Evolutionary conservation across 345 rosid genomes (phyloP).

Genomic region (Gossypium sturtianum): DNA sequence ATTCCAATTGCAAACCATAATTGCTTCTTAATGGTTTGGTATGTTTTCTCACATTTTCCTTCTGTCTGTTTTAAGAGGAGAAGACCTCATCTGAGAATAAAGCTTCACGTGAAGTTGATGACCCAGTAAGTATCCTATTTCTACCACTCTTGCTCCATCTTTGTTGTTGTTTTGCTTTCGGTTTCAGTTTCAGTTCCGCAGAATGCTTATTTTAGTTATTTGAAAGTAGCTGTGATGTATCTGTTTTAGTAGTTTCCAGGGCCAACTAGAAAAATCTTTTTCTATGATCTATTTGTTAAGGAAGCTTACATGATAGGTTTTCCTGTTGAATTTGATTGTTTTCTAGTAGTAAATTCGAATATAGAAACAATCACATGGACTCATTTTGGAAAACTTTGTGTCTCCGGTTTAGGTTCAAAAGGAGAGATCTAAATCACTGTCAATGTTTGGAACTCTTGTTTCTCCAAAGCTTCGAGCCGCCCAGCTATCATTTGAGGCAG

Average conservation of each 20-base stretch:
- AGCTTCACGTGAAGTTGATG: constrained; percentile 28
- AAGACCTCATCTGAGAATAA: constrained; percentile 17
- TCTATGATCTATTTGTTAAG: not conserved
- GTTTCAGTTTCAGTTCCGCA: not conserved
- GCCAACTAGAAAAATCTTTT: not conserved
- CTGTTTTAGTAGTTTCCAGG: not conserved
- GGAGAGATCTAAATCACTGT: constrained; percentile 59
- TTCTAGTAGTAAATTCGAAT: not conserved
- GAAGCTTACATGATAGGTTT: not conserved
- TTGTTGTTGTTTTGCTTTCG: not conserved
- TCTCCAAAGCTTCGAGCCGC: constrained; percentile 84
- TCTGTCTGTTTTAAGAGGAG: constrained; percentile 28
- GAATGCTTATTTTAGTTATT: not conserved
- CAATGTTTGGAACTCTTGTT: constrained; percentile 74
- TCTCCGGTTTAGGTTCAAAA: constrained; percentile 46
- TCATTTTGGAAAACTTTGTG: not conserved
- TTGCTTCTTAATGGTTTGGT: not conserved
- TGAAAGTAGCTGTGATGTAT: not conserved
- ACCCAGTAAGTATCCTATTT: constrained; percentile 30
- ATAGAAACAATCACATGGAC: not conserved
- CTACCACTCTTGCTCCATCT: not conserved
- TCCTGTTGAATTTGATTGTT: not conserved
- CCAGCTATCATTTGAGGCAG: constrained; percentile 85
- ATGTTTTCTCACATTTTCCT: constrained; percentile 10
- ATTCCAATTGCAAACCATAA: not conserved